Conservation (phyloP, 352 stramenopile genomes). For the Phytophthora constricta region DNA sequence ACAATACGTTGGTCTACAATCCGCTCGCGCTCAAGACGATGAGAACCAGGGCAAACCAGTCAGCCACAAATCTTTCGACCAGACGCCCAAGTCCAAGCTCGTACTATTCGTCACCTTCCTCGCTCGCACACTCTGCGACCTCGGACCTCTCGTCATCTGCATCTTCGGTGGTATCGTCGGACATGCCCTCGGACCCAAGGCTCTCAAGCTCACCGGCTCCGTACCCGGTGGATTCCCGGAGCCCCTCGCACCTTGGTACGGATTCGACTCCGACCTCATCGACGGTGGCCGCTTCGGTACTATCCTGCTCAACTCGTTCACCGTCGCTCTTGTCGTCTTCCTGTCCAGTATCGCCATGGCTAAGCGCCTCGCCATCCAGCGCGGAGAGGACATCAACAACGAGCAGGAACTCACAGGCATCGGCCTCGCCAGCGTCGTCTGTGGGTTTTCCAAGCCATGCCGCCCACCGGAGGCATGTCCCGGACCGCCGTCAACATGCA, state of each 20-base stretch:
- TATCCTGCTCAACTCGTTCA: conserved; percentile 67
- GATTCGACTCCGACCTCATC: conserved; percentile 49
- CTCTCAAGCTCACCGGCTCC: conserved; percentile 70
- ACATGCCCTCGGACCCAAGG: conserved; percentile 54
- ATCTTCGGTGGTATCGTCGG: conserved; percentile 63
- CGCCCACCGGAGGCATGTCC: conserved; percentile 84
- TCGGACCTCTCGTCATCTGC: conserved; percentile 79
- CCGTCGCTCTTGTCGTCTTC: conserved; percentile 85
- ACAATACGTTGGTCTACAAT: conserved; percentile 43
- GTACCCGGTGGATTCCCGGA: conserved; percentile 72
- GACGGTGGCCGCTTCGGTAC: conserved; percentile 44
- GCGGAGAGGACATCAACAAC: conserved; percentile 69
- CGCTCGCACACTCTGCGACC: conserved; percentile 50
- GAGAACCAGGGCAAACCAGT: conserved; percentile 2
- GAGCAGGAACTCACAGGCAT: conserved; percentile 90
- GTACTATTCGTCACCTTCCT: conserved; percentile 38
- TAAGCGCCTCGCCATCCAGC: conserved; percentile 79
- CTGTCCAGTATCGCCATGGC: conserved; percentile 90
- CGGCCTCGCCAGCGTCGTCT: conserved; percentile 82
- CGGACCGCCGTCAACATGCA: conserved; percentile 91
- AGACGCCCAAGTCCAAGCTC: conserved; percentile 13
- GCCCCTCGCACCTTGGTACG: conserved; percentile 53
- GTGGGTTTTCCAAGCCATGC: conserved; percentile 88
- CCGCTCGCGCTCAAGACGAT: conserved; percentile 11
- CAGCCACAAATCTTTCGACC: background rate